Percentiles rank a stretch among this genome's conserved stretches.
Conservation (phyloP, 2,329 filamentous ascomycete species). For the Neofusicoccum ribis region DNA sequence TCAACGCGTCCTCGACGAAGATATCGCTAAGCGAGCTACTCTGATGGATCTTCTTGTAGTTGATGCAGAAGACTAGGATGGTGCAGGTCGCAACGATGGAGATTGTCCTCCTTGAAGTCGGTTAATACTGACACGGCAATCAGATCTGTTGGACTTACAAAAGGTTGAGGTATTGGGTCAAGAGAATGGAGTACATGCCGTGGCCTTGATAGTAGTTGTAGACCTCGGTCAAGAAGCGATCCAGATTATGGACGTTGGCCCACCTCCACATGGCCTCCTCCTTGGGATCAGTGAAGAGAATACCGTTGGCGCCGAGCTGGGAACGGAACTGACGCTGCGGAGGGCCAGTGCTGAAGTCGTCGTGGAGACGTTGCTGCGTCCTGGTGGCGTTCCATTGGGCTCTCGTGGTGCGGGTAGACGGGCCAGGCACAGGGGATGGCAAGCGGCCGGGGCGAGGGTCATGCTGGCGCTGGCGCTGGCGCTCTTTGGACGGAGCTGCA, state of each 20-base stretch:
- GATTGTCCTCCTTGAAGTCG: slow-evolving; percentile 66
- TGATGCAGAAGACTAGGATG: slow-evolving; percentile 81
- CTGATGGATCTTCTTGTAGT: slow-evolving; percentile 71
- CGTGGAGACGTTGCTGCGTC: slow-evolving; percentile 48
- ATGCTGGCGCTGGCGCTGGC: slow-evolving; percentile 18
- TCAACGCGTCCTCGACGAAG: slow-evolving; percentile 72
- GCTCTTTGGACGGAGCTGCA: slow-evolving; percentile 24
- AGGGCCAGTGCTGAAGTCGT: slow-evolving; percentile 26
- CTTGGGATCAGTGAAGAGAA: slow-evolving; percentile 55
- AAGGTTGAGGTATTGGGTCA: slow-evolving; percentile 70
- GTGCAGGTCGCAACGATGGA: slow-evolving; percentile 83
- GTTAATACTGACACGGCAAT: slow-evolving; percentile 1
- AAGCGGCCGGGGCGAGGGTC: slow-evolving; percentile 27
- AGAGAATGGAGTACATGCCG: slow-evolving; percentile 81
- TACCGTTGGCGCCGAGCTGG: slow-evolving; percentile 1
- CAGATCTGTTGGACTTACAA: slow-evolving; percentile 54
- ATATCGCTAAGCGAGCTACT: slow-evolving; percentile 64
- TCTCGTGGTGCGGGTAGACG: slow-evolving; percentile 44
- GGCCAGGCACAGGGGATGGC: slow-evolving; percentile 44
- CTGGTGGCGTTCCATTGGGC: slow-evolving; percentile 54
- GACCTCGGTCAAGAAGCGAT: slow-evolving; percentile 81
- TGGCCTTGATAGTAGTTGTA: slow-evolving; percentile 84
- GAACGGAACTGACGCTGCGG: slow-evolving; percentile 23
- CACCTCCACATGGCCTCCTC: slow-evolving; percentile 89
- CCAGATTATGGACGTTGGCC: slow-evolving; percentile 87